phyloP scores from a whole-genome alignment of 768 basidiomycete species.

The Rhizopogon vulgaris region DNA sequence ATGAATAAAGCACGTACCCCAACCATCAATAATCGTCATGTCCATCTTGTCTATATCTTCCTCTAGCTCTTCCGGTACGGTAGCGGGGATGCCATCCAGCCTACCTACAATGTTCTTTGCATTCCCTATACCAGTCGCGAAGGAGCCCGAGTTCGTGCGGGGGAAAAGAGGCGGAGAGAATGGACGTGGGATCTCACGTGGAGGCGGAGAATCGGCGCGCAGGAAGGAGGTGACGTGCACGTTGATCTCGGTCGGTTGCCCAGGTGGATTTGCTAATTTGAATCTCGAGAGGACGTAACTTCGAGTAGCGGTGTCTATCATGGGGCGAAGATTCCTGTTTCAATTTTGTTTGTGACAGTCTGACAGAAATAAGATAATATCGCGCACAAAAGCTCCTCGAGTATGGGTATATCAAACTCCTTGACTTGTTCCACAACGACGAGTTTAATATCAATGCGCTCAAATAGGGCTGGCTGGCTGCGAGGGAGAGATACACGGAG shows the following conservation, averaged over 20 bases:
- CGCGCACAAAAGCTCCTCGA: conserved; percentile 38
- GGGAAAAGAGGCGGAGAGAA: conserved; percentile 45
- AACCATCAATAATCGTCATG: conserved; percentile 57
- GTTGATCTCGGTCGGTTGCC: conserved; percentile 9
- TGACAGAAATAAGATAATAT: background rate
- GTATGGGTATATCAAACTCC: conserved; percentile 23
- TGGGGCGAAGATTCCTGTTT: conserved; percentile 27
- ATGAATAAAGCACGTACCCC: conserved; percentile 41
- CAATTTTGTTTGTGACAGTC: conserved; percentile 1
- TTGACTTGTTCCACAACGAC: conserved; percentile 26
- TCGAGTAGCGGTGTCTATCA: conserved; percentile 21
- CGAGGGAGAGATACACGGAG: conserved; percentile 21
- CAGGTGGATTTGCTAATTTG: conserved; percentile 13
- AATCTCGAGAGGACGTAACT: conserved; percentile 21
- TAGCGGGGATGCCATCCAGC: conserved; percentile 15
- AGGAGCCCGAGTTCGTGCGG: conserved; percentile 1
- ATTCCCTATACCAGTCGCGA: conserved; percentile 6
- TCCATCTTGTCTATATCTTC: conserved; percentile 40
- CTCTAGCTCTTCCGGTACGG: conserved; percentile 33
- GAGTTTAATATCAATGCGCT: conserved; percentile 15
- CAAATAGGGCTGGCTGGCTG: conserved; percentile 15
- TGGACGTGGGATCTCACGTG: conserved; percentile 15
- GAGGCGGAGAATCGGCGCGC: conserved; percentile 20
- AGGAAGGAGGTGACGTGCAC: conserved; percentile 23
- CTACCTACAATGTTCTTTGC: conserved; percentile 23